These are phyloP conservation scores for Fusarium fujikuroi DNA, from an alignment of 2,329 filamentous ascomycete species.

Conservation along the genomic window DNA sequence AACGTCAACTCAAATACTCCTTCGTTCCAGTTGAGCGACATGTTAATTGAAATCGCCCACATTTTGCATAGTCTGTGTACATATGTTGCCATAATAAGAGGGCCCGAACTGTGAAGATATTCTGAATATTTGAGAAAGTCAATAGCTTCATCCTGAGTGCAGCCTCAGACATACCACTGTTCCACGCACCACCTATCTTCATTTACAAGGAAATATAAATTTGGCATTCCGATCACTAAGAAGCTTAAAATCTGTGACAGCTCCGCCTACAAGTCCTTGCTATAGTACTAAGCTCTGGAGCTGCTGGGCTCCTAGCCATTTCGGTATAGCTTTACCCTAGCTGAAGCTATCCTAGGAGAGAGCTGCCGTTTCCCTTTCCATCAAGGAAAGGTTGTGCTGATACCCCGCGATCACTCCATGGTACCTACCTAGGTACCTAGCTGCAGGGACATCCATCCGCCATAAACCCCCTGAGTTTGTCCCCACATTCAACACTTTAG, in stretches of 20 bases:
- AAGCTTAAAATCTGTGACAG: neutral
- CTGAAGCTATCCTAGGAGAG: neutral
- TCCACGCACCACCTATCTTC: neutral
- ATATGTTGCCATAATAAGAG: slow-evolving; percentile 5
- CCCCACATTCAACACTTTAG: slow-evolving; percentile 43
- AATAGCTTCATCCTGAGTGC: neutral
- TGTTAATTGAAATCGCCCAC: neutral
- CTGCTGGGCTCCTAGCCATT: neutral
- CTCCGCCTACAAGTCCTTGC: neutral
- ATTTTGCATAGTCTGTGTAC: neutral
- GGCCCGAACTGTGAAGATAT: neutral
- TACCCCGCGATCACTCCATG: slow-evolving; percentile 40
- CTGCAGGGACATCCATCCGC: slow-evolving; percentile 21
- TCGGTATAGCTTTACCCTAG: neutral
- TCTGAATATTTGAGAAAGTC: neutral
- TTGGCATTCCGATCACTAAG: neutral
- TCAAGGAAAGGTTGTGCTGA: neutral
- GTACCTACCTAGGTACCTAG: neutral
- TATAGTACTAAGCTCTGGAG: neutral
- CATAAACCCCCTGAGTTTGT: slow-evolving; percentile 35
- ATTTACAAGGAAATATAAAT: neutral
- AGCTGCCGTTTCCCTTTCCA: neutral
- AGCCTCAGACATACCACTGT: slow-evolving; percentile 10
- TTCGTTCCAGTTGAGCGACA: neutral
- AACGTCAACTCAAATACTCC: neutral